Evolutionary conservation across 2,329 filamentous ascomycete genomes (phyloP), one percentile per base, ranked within the genome.

Genomic region (Calonectria naviculata): DNA sequence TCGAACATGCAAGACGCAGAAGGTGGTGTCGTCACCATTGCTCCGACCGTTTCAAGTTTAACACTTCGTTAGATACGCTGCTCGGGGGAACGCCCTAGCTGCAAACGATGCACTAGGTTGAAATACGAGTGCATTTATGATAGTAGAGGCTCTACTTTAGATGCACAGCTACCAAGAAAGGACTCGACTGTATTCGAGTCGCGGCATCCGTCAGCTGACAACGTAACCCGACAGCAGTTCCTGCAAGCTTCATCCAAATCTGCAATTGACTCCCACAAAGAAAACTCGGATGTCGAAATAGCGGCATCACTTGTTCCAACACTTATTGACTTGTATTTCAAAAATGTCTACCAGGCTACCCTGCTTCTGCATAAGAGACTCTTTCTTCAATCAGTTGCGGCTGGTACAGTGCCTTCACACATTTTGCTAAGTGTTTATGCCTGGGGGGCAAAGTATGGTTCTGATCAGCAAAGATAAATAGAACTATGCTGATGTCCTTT

Each of bases 361-460:
- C 60, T 77, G 1, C n/a, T 77, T 0, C 13, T 77, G 0, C 63
- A 74, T 4, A 74, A 58, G 21, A 0, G 2, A 3, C 26, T 6
- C 0, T 77, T 77, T 4, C 0, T 70, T 0, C 44, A 66, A 0
- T 71, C 70, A 0, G 24, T 75, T 2, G 7, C 44, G 1, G 24
- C n/a, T 0, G 54, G 29, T 0, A 61, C 54, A 0, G 8, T 65
- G 1, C 46, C 26, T 0, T 13, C 52, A 12, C 75, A 77, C 7
- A 9, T 77, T 0, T 41, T 77, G 4, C 46, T 77, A 0, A 73
- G 75, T 2, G 47, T 77, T 0, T 77, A 68, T 3, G 75, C 73
- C 0, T 77, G 73, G 73, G 75, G 75, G 13, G 75, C 75, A 5
- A 77, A 73, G 75, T 77, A n/a, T n/a, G n/a, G n/a, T n/a, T n/a